phyloP scores from a whole-genome alignment of 2,329 filamentous ascomycete species.

The Chrysoporthe puriensis region DNA sequence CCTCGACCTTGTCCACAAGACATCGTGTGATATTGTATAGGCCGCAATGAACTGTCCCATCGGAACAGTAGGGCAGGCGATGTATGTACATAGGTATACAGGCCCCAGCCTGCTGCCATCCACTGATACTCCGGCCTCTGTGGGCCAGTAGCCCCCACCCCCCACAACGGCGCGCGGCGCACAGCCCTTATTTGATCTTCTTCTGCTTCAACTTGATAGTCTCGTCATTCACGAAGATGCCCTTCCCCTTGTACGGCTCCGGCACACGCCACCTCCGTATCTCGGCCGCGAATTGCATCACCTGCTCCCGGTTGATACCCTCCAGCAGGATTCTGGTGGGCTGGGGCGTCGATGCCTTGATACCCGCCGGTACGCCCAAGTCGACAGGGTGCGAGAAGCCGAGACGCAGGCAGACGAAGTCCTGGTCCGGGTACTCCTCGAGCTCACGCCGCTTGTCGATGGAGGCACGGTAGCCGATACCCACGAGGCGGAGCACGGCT shows the following conservation, averaged over 20 bases:
- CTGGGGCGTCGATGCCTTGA: slow-evolving; percentile 85
- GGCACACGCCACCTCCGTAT: slow-evolving; percentile 88
- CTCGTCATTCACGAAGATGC: slow-evolving; percentile 96
- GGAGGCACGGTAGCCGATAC: slow-evolving; percentile 91
- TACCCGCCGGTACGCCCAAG: slow-evolving; percentile 77
- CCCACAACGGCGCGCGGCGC: not conserved
- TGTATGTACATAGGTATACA: slow-evolving; percentile 28
- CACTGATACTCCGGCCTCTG: not conserved
- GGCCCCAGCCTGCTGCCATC: slow-evolving; percentile 9
- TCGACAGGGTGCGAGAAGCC: slow-evolving; percentile 97
- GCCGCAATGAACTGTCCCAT: not conserved
- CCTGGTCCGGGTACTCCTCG: slow-evolving; percentile 77
- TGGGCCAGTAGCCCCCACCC: not conserved
- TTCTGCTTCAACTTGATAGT: slow-evolving; percentile 98
- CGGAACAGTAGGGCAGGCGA: not conserved
- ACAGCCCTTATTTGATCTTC: slow-evolving; percentile 77
- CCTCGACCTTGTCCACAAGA: not conserved
- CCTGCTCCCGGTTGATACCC: slow-evolving; percentile 80
- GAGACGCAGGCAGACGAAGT: slow-evolving; percentile 91
- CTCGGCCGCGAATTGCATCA: slow-evolving; percentile 89
- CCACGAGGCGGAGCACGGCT: slow-evolving; percentile 87
- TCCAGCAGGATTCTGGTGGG: slow-evolving; percentile 91
- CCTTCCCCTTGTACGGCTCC: slow-evolving; percentile 99
- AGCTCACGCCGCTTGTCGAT: slow-evolving; percentile 78
- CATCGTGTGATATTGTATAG: slow-evolving; percentile 11